Evolutionary conservation across 2,329 filamentous ascomycete genomes (phyloP), one percentile per base, ranked within the genome.

Genomic region (Cladobotryum protrusum): DNA sequence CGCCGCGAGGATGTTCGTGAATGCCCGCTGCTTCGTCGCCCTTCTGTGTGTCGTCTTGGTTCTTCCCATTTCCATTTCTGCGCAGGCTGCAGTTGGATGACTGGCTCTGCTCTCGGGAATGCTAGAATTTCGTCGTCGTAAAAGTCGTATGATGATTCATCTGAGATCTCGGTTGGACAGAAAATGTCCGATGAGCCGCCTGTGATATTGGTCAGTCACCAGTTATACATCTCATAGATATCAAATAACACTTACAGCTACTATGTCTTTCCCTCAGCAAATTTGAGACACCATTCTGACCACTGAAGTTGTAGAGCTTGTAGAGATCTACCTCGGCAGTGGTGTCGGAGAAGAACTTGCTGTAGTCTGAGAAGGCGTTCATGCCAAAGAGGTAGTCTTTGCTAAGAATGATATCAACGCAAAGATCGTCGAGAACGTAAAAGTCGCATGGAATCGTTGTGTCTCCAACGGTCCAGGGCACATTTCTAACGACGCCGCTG

Each of bases 331-430:
- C 37, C 37, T 41, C 37, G 17, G 37, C 37, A 12, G 37, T 18
- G 17, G 37, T 41, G 15, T 41, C 37, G 17, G 37, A 36, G 15
- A 53, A 53, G 12, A 53, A 34, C 12, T 43, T n/a, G 9, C 33
- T 15, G 35, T 47, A 53, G 4, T 35, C 40, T 12, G 47, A 45
- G 35, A 50, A 53, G 3, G 46, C 47, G 5, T 50, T 33, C 43
- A 49, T 53, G 29, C 32, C 47, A 24, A 53, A 53, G 3, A 53
- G 46, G 24, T 49, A 53, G n/a, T 53, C 51, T 37, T 42, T 47
- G 51, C 47, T 53, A 39, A 53, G 47, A 17, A 53, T 50, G 34
- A 53, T 24, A 19, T 53, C 51, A 29, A 39, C 43, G 3, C 42
- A 47, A 14, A 53, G 41, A 13, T 47, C 41, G 13, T 50, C 43